These are phyloP conservation scores for Penicillium polonicum DNA, from an alignment of 2,329 filamentous ascomycete species.

Conservation along the genomic window DNA sequence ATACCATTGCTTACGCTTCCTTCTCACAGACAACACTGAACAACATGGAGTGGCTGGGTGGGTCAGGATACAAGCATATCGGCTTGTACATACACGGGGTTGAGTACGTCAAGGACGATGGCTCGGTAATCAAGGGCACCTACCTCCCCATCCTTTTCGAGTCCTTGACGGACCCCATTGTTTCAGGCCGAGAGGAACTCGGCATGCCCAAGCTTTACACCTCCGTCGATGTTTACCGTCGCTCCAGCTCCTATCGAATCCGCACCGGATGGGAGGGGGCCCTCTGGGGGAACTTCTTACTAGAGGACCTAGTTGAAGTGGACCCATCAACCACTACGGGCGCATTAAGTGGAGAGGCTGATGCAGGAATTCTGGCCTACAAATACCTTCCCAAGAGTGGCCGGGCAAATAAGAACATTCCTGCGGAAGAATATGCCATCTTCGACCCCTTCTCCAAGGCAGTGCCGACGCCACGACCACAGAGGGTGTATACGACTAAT, in stretches of 20 bases:
- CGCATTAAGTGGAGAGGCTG: conserved; percentile 27
- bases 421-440: conserved; percentile 56
- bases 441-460: conserved; percentile 40
- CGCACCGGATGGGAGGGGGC: conserved; percentile 46
- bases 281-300: conserved; percentile 39
- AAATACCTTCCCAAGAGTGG: conserved; percentile 59
- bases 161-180: conserved; percentile 58
- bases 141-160: conserved; percentile 62
- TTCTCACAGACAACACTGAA: conserved; percentile 45
- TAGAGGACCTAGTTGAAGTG: conserved; percentile 36
- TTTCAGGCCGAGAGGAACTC: conserved; percentile 60
- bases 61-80: conserved; percentile 57
- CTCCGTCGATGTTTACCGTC: conserved; percentile 48
- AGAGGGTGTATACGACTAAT: conserved; percentile 22
- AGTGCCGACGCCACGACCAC: conserved; percentile 24
- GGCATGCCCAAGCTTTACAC: conserved; percentile 62
- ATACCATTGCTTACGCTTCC: conserved; percentile 48
- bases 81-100: conserved; percentile 65
- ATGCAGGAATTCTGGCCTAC: conserved; percentile 55
- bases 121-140: conserved; percentile 50
- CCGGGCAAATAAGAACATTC: conserved; percentile 45
- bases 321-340: conserved; percentile 21
- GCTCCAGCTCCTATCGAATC: conserved; percentile 39
- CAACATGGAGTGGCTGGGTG: conserved; percentile 62
- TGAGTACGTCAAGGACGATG: conserved; percentile 53